These are phyloP conservation scores for Claviceps pazoutovae DNA, from an alignment of 2,329 filamentous ascomycete species.

Conservation along the genomic window DNA sequence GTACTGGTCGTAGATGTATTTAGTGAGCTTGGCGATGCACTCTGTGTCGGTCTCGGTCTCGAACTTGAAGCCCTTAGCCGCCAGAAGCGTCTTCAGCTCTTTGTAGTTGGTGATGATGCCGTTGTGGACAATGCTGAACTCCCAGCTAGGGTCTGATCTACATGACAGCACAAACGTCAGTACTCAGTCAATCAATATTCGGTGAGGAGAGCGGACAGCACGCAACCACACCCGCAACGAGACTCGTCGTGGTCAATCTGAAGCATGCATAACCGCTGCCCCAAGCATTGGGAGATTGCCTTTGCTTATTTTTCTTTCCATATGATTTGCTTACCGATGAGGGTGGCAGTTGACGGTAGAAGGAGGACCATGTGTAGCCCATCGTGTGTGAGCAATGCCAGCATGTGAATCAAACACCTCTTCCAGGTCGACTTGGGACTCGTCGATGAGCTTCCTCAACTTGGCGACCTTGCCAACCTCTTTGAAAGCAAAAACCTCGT, in stretches of 20 bases:
- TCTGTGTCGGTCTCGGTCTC: slow-evolving; percentile 99
- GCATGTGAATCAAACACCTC: slow-evolving; percentile 97
- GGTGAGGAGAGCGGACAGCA: background rate
- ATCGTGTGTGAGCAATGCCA: slow-evolving; percentile 96
- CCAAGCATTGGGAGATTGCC: too few species aligned
- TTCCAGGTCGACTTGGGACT: slow-evolving; percentile 67
- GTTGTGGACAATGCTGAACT: slow-evolving; percentile 97
- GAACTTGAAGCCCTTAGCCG: slow-evolving; percentile 92
- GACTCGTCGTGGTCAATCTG: too few species aligned
- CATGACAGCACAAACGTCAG: slow-evolving; percentile 5
- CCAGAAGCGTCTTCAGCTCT: slow-evolving; percentile 86
- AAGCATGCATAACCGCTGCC: too few species aligned
- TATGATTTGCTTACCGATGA: slow-evolving; percentile 55
- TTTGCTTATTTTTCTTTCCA: too few species aligned
- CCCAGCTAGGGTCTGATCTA: slow-evolving; percentile 87
- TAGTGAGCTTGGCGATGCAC: slow-evolving; percentile 96
- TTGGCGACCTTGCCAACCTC: slow-evolving; percentile 98
- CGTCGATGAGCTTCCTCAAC: slow-evolving; percentile 82
- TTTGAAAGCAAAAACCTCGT: slow-evolving; percentile 94
- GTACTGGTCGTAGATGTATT: slow-evolving; percentile 94
- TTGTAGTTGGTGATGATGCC: slow-evolving; percentile 99
- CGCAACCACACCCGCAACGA: too few species aligned
- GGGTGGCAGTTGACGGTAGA: slow-evolving; percentile 96
- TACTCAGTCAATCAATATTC: slow-evolving; percentile 5
- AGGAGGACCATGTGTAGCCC: slow-evolving; percentile 93